These are phyloP conservation scores for Saccharomyces hybrid DNA, from an alignment of 1,139 yeast genomes.

Conservation along the genomic window DNA sequence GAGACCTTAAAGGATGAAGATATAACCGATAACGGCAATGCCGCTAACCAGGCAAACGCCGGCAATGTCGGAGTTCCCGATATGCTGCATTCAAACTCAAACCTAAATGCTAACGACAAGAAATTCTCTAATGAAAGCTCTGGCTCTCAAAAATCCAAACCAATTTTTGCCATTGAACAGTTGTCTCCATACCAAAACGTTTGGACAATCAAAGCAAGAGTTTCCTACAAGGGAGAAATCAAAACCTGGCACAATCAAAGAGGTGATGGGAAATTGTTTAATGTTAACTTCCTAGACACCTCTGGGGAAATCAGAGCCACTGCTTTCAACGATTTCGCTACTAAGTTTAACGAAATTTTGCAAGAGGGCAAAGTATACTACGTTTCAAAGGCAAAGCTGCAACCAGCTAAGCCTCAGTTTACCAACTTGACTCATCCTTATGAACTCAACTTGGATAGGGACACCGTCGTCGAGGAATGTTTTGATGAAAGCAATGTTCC, in stretches of 20 bases:
- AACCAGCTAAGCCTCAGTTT: constrained; percentile 78
- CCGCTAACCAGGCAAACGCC: background rate
- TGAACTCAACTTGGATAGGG: constrained; percentile 76
- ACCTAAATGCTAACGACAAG: constrained; percentile 6
- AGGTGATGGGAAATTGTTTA: constrained; percentile 87
- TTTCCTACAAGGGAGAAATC: constrained; percentile 78
- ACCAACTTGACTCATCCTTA: constrained; percentile 81
- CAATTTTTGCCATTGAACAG: constrained; percentile 70
- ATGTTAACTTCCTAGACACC: constrained; percentile 82
- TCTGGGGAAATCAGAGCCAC: constrained; percentile 96
- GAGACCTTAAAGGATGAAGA: constrained; percentile 33
- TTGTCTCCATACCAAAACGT: constrained; percentile 83
- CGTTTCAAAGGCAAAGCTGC: constrained; percentile 72
- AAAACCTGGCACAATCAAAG: constrained; percentile 80
- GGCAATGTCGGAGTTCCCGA: background rate
- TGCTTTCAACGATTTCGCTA: constrained; percentile 85
- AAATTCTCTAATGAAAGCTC: constrained; percentile 8
- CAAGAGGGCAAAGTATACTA: constrained; percentile 89
- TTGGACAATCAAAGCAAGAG: constrained; percentile 92
- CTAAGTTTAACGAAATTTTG: constrained; percentile 60
- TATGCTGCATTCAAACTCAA: background rate
- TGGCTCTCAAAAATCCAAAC: constrained; percentile 29
- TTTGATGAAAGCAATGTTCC: constrained; percentile 66
- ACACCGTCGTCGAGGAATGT: constrained; percentile 67
- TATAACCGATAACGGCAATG: constrained; percentile 13